Conservation (phyloP, 441 rosid species). For the Adansonia grandidieri region DNA sequence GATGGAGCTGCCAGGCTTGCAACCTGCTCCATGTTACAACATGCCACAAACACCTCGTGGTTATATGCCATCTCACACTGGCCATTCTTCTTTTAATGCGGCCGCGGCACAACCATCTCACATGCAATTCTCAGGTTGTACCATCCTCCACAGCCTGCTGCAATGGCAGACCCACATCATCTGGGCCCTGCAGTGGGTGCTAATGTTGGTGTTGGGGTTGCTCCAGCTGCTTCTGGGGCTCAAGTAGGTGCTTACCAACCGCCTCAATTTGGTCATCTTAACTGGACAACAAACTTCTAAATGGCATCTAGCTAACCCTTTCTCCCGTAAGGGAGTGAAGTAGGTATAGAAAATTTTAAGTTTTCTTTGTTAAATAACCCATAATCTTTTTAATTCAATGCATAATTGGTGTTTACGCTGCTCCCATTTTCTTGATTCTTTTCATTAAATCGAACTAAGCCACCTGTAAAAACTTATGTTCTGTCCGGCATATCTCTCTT, state of each 20-base stretch:
- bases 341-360: conserved; percentile 53
- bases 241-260: conserved; percentile 91
- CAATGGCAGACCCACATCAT: conserved; percentile 76
- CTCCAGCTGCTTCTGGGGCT: conserved; percentile 69
- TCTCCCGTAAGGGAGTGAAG: conserved; percentile 56
- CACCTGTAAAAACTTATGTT: neutral
- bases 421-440: neutral
- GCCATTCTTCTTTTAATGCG: conserved; percentile 77
- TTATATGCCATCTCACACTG: conserved; percentile 77
- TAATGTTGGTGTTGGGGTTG: conserved; percentile 76
- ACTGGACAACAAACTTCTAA: conserved; percentile 89
- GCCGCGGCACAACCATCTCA: conserved; percentile 85
- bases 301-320: conserved; percentile 50
- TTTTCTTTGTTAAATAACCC: conserved; percentile 55
- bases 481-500: neutral
- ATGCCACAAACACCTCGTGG: conserved; percentile 84
- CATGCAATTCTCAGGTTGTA: conserved; percentile 88
- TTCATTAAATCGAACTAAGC: neutral
- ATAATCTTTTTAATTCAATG: conserved; percentile 49
- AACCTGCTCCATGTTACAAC: conserved; percentile 75
- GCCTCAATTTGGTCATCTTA: conserved; percentile 88
- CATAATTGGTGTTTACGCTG: conserved; percentile 39
- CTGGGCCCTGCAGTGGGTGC: conserved; percentile 79
- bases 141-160: conserved; percentile 74
- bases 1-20: conserved; percentile 69